Conservation (phyloP, 73 alveolate species). For the Symbiodinium pilosum region DNA sequence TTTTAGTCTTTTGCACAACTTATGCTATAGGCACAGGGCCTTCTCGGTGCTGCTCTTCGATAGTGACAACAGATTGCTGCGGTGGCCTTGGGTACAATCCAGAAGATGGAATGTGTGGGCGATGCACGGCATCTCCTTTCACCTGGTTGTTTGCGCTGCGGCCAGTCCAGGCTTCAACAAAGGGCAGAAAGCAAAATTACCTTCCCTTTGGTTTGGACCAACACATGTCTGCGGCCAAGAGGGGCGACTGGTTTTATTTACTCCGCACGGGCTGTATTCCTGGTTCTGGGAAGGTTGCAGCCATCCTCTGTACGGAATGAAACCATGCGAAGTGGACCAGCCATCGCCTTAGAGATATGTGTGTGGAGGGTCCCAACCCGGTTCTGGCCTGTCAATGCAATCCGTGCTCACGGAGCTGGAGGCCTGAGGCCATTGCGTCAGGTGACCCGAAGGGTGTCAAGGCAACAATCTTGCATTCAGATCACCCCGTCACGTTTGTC, state of each 20-base stretch:
- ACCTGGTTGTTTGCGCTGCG: not conserved
- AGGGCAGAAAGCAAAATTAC: conserved; percentile 65
- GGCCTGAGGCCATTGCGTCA: conserved; percentile 49
- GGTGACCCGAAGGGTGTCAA: conserved; percentile 73
- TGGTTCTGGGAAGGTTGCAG: conserved; percentile 24
- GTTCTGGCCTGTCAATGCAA: not conserved
- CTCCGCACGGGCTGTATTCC: not conserved
- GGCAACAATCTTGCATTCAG: not conserved
- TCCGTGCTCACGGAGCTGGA: not conserved
- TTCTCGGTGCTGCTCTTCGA: conserved; percentile 47
- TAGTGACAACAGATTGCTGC: conserved; percentile 55
- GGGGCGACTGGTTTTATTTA: no score
- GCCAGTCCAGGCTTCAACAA: conserved; percentile 43
- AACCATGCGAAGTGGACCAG: conserved; percentile 72
- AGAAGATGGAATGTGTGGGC: not conserved
- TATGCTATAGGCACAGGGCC: conserved; percentile 49
- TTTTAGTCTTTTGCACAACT: no score
- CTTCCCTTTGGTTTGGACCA: conserved; percentile 68
- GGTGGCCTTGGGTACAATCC: not conserved
- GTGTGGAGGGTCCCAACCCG: no score
- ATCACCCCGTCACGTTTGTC: not conserved
- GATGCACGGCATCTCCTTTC: not conserved
- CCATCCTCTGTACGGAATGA: conserved; percentile 84
- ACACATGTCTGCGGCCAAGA: conserved; percentile 31
- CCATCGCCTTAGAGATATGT: not conserved